A percentile compares a stretch with the other conserved stretches of the same genome.
Conservation (phyloP, 2,329 filamentous ascomycete species). For the Trichoderma asperellum region DNA sequence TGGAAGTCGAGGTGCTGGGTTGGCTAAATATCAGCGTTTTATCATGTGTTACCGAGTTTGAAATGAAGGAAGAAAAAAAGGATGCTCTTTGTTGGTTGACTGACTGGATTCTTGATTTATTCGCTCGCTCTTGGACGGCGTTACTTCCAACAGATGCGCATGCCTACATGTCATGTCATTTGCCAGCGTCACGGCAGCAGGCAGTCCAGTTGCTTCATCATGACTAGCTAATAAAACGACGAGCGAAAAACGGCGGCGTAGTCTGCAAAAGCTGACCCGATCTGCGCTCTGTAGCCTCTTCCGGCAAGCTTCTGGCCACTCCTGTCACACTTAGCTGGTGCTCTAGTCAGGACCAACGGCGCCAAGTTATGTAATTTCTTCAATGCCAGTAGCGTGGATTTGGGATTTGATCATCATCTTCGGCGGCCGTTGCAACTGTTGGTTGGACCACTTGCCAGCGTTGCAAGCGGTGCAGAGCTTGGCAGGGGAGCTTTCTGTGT, state of each 20-base stretch:
- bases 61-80: not conserved
- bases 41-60: not conserved
- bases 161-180: not conserved
- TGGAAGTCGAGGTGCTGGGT: not conserved
- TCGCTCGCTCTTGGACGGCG: not conserved
- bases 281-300: constrained; percentile 10
- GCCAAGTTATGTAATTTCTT: constrained; percentile 18
- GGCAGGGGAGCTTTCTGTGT: not conserved
- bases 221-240: not conserved
- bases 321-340: constrained; percentile 8
- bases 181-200: not conserved
- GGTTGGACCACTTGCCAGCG: not conserved
- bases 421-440: not conserved
- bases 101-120: not conserved
- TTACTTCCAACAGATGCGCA: not conserved
- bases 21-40: not conserved
- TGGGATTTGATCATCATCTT: not conserved
- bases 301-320: constrained; percentile 18
- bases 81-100: not conserved
- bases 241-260: not conserved
- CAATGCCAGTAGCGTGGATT: not conserved
- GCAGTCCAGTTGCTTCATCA: not conserved
- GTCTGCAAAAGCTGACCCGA: constrained; percentile 9
- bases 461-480: not conserved
- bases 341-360: constrained; percentile 2